Evolutionary conservation across 371 early-diverging fungal species (phyloP).

Genomic region (Mortierella sp.): DNA sequence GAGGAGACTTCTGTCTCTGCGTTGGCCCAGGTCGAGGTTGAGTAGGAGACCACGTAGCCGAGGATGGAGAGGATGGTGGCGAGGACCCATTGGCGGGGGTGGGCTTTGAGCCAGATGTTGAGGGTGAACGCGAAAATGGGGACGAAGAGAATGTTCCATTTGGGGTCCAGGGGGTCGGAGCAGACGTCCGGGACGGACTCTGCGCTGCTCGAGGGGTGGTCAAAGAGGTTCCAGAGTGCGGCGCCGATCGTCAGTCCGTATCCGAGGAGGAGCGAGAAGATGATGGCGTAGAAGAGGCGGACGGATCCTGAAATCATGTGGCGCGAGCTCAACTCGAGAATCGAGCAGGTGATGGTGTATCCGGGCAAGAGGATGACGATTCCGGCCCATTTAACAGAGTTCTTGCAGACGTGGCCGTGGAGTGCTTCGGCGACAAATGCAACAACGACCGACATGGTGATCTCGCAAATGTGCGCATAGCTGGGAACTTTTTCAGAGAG

Average conservation of each 20-base stretch:
- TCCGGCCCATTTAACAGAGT: constrained; percentile 71
- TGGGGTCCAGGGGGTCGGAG: constrained; percentile 22
- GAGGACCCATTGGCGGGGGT: constrained; percentile 57
- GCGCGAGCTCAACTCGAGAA: constrained; percentile 88
- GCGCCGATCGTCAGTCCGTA: constrained; percentile 84
- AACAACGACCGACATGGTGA: constrained; percentile 71
- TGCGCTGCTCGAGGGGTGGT: constrained; percentile 38
- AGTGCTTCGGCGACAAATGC: constrained; percentile 71
- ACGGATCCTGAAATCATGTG: constrained; percentile 87
- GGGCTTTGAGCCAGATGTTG: constrained; percentile 59
- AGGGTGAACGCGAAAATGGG: constrained; percentile 56
- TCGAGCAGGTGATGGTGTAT: constrained; percentile 75
- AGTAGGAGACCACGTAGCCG: constrained; percentile 41
- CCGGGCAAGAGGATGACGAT: constrained; percentile 81
- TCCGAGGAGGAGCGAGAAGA: constrained; percentile 81
- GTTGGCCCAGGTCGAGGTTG: constrained; percentile 21
- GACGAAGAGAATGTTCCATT: constrained; percentile 54
- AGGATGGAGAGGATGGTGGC: constrained; percentile 43
- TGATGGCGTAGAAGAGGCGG: constrained; percentile 83
- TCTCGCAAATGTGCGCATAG: constrained; percentile 76
- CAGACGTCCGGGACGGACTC: constrained; percentile 28
- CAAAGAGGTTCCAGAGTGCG: constrained; percentile 60
- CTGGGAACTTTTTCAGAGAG: constrained; percentile 71
- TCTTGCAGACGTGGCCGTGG: constrained; percentile 63
- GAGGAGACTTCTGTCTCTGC: constrained; percentile 58